phyloP scores from a whole-genome alignment of 2,329 filamentous ascomycete genomes.

The Pseudogymnoascus sp. region DNA sequence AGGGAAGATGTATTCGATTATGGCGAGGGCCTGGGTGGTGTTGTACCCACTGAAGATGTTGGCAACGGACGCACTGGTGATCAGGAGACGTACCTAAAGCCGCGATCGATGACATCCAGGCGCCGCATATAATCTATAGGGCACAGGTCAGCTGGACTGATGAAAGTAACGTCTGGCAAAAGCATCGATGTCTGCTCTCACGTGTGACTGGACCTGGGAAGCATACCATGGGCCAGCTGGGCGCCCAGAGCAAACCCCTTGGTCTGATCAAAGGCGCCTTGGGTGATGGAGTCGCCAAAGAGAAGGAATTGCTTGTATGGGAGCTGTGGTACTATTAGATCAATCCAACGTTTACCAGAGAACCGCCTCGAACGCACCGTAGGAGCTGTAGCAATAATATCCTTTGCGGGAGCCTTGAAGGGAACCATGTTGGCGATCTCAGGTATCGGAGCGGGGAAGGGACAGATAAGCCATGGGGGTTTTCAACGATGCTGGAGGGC shows the following conservation, averaged over 20 bases:
- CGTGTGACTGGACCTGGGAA: not conserved
- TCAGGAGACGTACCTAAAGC: slow-evolving; percentile 48
- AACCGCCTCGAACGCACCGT: not conserved
- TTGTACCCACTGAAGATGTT: slow-evolving; percentile 57
- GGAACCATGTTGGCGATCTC: not conserved
- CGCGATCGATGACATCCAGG: slow-evolving; percentile 81
- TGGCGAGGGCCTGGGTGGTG: slow-evolving; percentile 61
- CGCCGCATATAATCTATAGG: slow-evolving; percentile 62
- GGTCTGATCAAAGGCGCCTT: slow-evolving; percentile 52
- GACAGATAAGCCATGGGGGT: not conserved
- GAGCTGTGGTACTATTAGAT: not conserved
- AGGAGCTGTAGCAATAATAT: not conserved
- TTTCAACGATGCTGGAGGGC: not conserved
- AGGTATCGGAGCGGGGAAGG: not conserved
- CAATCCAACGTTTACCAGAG: too few species aligned
- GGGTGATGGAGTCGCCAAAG: slow-evolving; percentile 83
- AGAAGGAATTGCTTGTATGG: slow-evolving; percentile 56
- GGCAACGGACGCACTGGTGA: not conserved
- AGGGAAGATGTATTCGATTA: slow-evolving; percentile 64
- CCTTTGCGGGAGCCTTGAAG: not conserved
- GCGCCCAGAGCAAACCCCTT: slow-evolving; percentile 68
- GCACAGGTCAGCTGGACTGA: not conserved
- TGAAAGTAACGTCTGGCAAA: not conserved
- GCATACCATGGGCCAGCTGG: slow-evolving; percentile 56
- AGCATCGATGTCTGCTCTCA: not conserved